Evolutionary conservation across 1,284 basidiomycete genomes (phyloP), one percentile per base, ranked within the genome.

Genomic region (Ceraceosorus guamensis): DNA sequence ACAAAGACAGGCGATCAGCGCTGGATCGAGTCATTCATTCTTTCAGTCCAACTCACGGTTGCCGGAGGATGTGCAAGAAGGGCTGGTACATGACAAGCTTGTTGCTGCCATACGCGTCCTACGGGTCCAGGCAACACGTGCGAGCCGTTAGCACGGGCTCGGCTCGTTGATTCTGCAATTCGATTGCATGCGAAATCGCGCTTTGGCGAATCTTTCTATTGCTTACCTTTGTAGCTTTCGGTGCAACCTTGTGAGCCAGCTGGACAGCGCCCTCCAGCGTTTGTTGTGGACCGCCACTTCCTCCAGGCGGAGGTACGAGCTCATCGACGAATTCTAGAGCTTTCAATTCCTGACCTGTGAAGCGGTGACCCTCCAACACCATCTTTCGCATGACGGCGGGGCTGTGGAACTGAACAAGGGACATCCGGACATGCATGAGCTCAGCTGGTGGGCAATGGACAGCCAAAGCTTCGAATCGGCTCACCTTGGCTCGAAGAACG

Each of bases 311-410:
- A 83, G 87, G 48, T 87, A 71, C 59, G 82, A 80, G 72, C 0
- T 50, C 52, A 48, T 95, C 91, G 24, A 95, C 78, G 8, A 95
- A 76, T 4, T 87, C 86, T 14, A 79, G 80, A 8, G 81, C 75
- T 4, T 85, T 78, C 1, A 88, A 85, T 73, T 93, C 89, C 11
- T 78, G 64, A 5, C 89, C 85, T 1, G 85, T 84, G 77, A 90
- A 92, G 44, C 88, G 82, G 67, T 89, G 83, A 0, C 88, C 91
- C 69, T 91, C 88, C 4, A 93, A 80, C 10, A 86, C 83, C 34
- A 91, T 84, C 71, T 87, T 85, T 41, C 89, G 84, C 18, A 85
- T 82, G 4, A 86, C 68, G n/a, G 76, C 77, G 30, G 81, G 80
- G 65, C 83, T 80, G 2, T 84, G 79, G 18, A 89, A 79, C 39